phyloP scores from a whole-genome alignment of 2,329 filamentous ascomycete genomes.

The Talaromyces sp. region DNA sequence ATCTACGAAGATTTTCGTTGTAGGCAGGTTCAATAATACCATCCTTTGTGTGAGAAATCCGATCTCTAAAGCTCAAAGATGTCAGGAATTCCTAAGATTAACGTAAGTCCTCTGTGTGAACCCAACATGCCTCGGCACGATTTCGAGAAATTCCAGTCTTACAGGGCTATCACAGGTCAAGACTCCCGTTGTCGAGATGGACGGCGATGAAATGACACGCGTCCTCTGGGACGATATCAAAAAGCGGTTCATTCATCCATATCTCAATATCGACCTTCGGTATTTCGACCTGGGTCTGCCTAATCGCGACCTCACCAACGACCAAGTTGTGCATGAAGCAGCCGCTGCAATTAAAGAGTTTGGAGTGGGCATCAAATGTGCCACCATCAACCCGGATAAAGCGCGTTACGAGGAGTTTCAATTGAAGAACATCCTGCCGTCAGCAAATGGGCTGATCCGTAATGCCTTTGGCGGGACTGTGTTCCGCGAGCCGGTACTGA shows the following conservation, averaged over 20 bases:
- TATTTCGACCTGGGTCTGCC: constrained; percentile 92
- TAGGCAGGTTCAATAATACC: no score
- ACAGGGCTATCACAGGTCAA: no score
- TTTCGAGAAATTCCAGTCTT: no score
- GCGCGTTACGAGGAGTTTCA: constrained; percentile 95
- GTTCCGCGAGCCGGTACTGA: constrained; percentile 97
- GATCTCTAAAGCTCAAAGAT: no score
- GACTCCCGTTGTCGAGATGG: constrained; percentile 3
- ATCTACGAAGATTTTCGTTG: no score
- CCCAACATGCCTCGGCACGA: no score
- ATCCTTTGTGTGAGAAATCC: no score
- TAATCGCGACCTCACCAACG: constrained; percentile 92
- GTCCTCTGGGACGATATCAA: constrained; percentile 99
- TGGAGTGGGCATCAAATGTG: constrained; percentile 96
- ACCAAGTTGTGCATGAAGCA: constrained; percentile 89
- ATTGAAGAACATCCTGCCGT: constrained; percentile 99
- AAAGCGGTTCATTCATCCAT: constrained; percentile 64
- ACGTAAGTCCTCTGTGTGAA: no score
- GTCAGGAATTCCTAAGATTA: no score
- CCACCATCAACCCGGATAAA: constrained; percentile 97
- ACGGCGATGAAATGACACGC: constrained; percentile 69
- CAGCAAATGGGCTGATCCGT: constrained; percentile 81
- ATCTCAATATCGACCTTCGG: constrained; percentile 95
- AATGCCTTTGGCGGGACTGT: constrained; percentile 81
- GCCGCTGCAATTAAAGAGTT: constrained; percentile 99